These are phyloP conservation scores for Pseudozyma hubeiensis DNA, from an alignment of 1,284 basidiomycete genomes.

Conservation along the genomic window DNA sequence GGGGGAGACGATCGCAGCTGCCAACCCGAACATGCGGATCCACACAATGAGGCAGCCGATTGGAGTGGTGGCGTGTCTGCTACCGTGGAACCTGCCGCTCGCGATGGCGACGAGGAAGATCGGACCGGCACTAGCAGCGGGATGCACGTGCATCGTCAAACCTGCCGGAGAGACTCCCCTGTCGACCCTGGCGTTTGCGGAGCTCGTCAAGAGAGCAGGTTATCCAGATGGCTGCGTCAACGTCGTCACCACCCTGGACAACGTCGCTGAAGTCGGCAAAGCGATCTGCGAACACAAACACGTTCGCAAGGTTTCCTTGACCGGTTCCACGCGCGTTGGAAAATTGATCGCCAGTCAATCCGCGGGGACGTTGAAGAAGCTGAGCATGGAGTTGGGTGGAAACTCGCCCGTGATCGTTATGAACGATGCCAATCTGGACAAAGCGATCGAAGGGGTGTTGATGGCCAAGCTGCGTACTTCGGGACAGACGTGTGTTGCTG, in stretches of 20 bases:
- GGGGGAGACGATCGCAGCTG: slow-evolving; percentile 32
- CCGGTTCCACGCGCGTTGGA: slow-evolving; percentile 41
- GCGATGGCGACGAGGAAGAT: slow-evolving; percentile 47
- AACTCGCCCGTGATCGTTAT: slow-evolving; percentile 86
- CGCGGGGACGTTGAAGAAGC: slow-evolving; percentile 75
- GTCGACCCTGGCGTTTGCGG: slow-evolving; percentile 33
- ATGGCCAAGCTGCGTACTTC: slow-evolving; percentile 42
- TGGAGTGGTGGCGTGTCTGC: slow-evolving; percentile 41
- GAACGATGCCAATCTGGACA: slow-evolving; percentile 75
- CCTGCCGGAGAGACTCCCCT: slow-evolving; percentile 41
- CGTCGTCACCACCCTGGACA: slow-evolving; percentile 37
- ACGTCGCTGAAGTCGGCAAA: slow-evolving; percentile 34
- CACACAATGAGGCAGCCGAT: slow-evolving; percentile 43
- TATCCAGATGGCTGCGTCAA: slow-evolving; percentile 37
- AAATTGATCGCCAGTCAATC: slow-evolving; percentile 37
- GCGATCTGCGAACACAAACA: slow-evolving; percentile 39
- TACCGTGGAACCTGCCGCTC: slow-evolving; percentile 56
- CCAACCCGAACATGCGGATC: slow-evolving; percentile 28
- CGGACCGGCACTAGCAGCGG: slow-evolving; percentile 31
- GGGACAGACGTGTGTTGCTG: slow-evolving; percentile 52
- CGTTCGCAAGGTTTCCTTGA: slow-evolving; percentile 40
- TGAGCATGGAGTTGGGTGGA: slow-evolving; percentile 91
- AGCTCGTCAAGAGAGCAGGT: slow-evolving; percentile 35
- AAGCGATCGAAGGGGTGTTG: slow-evolving; percentile 55
- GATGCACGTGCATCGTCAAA: slow-evolving; percentile 43